phyloP scores from a whole-genome alignment of 1,139 yeast species.

The Lodderomyces oxycetoniae region DNA sequence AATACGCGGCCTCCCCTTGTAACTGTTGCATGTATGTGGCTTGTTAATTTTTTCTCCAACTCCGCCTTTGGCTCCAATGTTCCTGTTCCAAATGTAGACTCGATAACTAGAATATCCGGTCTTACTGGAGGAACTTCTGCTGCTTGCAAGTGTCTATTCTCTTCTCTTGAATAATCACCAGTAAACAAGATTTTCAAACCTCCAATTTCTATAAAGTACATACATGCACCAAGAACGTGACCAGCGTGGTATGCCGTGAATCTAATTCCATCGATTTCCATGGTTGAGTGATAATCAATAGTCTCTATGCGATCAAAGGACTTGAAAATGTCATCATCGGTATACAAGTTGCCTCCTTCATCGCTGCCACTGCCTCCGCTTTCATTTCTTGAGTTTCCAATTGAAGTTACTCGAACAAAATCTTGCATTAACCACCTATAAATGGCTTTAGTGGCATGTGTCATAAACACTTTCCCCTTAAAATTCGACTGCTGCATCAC shows the following conservation, averaged over 20 bases:
- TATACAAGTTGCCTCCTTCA: conserved; percentile 53
- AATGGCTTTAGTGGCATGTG: conserved; percentile 97
- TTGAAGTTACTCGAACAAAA: conserved; percentile 85
- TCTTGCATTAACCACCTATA: conserved; percentile 93
- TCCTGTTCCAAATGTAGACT: conserved; percentile 96
- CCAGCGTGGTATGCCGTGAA: conserved; percentile 99
- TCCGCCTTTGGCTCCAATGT: conserved; percentile 89
- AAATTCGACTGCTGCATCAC: conserved; percentile 97
- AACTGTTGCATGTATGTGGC: conserved; percentile 77
- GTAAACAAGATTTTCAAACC: conserved; percentile 87
- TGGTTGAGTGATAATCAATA: conserved; percentile 90
- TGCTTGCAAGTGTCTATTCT: conserved; percentile 88
- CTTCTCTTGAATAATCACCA: conserved; percentile 95
- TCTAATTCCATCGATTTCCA: conserved; percentile 88
- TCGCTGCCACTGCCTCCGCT: conserved; percentile 20
- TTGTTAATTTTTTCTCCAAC: conserved; percentile 76
- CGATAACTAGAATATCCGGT: conserved; percentile 89
- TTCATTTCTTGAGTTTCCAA: conserved; percentile 36
- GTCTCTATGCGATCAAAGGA: conserved; percentile 92
- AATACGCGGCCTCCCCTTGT: conserved; percentile 88
- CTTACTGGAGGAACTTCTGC: conserved; percentile 91
- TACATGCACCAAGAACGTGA: conserved; percentile 97
- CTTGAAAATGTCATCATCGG: conserved; percentile 83
- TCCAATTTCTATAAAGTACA: conserved; percentile 93
- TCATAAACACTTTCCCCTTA: conserved; percentile 95